Percentiles rank a stretch among this genome's conserved stretches.
Conservation (phyloP, 1,284 basidiomycete genomes). For the Irpex sp. region DNA sequence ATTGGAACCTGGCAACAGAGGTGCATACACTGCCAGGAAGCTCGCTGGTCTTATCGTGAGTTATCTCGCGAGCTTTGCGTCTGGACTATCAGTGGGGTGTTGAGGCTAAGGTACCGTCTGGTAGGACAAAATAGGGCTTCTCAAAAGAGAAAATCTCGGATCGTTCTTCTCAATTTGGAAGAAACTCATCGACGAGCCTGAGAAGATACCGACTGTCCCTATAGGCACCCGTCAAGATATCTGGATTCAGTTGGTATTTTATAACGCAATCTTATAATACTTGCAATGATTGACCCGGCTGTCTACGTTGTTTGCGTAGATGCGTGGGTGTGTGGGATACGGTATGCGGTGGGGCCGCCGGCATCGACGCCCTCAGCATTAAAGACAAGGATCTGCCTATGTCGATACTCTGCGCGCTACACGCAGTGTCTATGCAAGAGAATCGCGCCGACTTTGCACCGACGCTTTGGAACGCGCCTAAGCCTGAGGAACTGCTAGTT, state of each 20-base stretch:
- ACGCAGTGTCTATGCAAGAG: slow-evolving; percentile 36
- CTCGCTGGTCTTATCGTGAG: slow-evolving; percentile 29
- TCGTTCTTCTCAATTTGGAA: slow-evolving; percentile 28
- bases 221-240: slow-evolving; percentile 14
- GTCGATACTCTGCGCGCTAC: slow-evolving; percentile 30
- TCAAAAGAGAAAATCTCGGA: slow-evolving; percentile 22
- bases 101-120: neutral
- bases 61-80: too few relatives aligned
- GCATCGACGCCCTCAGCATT: slow-evolving; percentile 30
- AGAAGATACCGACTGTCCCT: slow-evolving; percentile 17
- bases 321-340: slow-evolving; percentile 37
- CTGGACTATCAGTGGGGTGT: neutral
- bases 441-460: slow-evolving; percentile 34
- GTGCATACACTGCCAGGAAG: slow-evolving; percentile 33
- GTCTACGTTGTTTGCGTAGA: slow-evolving; percentile 16
- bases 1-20: slow-evolving; percentile 15
- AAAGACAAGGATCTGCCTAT: slow-evolving; percentile 28
- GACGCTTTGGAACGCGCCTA: slow-evolving; percentile 28
- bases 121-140: slow-evolving; percentile 27
- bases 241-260: slow-evolving; percentile 21
- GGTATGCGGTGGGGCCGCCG: slow-evolving; percentile 28
- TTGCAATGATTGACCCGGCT: neutral
- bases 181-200: slow-evolving; percentile 17
- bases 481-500: neutral
- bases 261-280: neutral